phyloP scores from a whole-genome alignment of 495 filamentous ascomycete species.

The Talaromyces stipitatus region DNA sequence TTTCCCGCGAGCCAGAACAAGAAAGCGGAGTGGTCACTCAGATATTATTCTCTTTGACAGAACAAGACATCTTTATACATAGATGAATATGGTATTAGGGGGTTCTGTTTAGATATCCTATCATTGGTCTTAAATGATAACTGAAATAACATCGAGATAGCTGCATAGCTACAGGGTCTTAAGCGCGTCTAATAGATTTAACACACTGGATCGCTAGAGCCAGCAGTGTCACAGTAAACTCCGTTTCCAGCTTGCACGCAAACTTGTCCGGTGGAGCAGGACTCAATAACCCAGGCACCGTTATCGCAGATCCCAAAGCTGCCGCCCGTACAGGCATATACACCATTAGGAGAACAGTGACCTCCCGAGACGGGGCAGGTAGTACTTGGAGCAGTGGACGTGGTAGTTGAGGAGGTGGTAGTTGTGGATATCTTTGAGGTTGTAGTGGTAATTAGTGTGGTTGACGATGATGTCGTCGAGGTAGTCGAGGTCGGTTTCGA shows the following conservation, averaged over 20 bases:
- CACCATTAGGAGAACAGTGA: neutral
- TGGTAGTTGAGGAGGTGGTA: neutral
- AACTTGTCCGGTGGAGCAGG: neutral
- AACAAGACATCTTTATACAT: too few species aligned
- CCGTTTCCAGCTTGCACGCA: neutral
- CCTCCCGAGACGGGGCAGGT: conserved; percentile 5
- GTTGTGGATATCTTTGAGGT: neutral
- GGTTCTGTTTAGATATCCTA: too few species aligned
- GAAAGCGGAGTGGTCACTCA: too few species aligned
- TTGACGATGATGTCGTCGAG: neutral
- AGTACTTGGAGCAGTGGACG: neutral
- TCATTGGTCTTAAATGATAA: too few species aligned
- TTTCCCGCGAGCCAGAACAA: too few species aligned
- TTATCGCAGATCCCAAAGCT: conserved; percentile 4
- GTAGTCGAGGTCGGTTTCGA: neutral
- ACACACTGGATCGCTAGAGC: neutral
- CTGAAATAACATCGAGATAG: neutral
- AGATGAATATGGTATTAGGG: too few species aligned
- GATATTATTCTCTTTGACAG: too few species aligned
- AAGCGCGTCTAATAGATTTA: neutral
- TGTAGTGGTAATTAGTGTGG: neutral
- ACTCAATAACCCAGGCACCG: conserved; percentile 3
- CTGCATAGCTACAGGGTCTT: neutral
- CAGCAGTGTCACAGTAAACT: neutral
- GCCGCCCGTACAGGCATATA: neutral